Base-by-base conservation (phyloP, 1,284 basidiomycete genomes). In the Bjerkandera adusta region DNA sequence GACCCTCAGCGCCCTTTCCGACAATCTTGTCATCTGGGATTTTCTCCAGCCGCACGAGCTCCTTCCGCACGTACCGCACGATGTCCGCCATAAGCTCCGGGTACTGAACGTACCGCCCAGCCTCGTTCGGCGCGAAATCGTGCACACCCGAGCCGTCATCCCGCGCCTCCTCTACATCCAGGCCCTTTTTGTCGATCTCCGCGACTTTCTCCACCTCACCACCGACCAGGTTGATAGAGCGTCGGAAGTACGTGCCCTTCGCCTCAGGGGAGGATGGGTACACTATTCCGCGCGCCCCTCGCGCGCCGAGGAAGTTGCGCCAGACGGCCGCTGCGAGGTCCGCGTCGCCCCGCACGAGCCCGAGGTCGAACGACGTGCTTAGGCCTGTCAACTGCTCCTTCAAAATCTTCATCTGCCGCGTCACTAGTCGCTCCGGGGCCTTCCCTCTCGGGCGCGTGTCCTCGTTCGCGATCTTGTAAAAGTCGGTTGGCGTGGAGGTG, bases 331-430 rank as follows among this genome's bases (percentile, higher is more conserved):
- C 85, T 0, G 93, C 93, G 62, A 99, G 73, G 54, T 92, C 87
- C 50, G 79, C 73, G 61, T 97, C 93, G 30, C 81, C 78, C 35
- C 69, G 70, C 5, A 85, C 77, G 29, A 96, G 74, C 1, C 81
- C 90, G 39, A 92, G 76, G 65, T 98, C 95, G 53, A 95, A 79
- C 1, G 87, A 79, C 50, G 95, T 71, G 3, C 84, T 80, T 49
- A 92, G 75, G 1, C 96, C 96, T 6, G 85, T 80, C 84, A 92
- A 97, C 66, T 98, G 94, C 65, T 95, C 86, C 53, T 89, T 88
- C 76, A 97, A 81, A 42, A 89, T 85, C 62, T 89, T 87, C 91
- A 99, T 90, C 67, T 97, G 93, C 38, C 85, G 83, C 46, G 84
- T 85, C 49, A 99, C 85, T 27, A 96, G 77, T 4, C 85, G 71